phyloP scores from a whole-genome alignment of 1,284 basidiomycete species.

The Polyporus tsugae region DNA sequence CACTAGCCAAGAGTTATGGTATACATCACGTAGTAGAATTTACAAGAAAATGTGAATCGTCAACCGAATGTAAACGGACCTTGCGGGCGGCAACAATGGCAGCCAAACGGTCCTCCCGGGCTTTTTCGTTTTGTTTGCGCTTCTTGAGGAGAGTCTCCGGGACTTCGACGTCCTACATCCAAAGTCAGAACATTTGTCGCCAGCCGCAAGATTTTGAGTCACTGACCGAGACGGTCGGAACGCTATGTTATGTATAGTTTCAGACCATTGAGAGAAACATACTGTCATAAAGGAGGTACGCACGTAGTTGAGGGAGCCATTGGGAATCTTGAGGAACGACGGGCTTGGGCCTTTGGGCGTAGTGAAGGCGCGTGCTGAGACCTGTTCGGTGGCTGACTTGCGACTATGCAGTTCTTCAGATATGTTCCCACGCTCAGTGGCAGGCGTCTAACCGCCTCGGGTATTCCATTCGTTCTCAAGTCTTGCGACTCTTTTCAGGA shows the following conservation, averaged over 20 bases:
- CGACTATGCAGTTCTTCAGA: conserved; percentile 41
- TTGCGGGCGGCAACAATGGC: conserved; percentile 91
- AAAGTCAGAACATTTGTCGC: conserved; percentile 19
- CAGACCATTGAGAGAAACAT: conserved; percentile 8
- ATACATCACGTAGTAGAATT: conserved; percentile 77
- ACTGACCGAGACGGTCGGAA: conserved; percentile 77
- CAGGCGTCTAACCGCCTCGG: background rate
- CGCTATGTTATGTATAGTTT: conserved; percentile 46
- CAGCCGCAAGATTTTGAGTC: background rate
- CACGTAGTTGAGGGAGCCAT: conserved; percentile 48
- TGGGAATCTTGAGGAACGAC: conserved; percentile 45
- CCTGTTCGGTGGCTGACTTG: conserved; percentile 37
- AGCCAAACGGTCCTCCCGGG: conserved; percentile 92
- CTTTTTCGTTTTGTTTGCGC: conserved; percentile 98
- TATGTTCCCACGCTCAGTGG: conserved; percentile 36
- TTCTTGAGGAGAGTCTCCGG: conserved; percentile 99
- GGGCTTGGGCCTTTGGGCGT: conserved; percentile 37
- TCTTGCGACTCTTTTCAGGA: too few relatives aligned
- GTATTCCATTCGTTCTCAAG: too few relatives aligned
- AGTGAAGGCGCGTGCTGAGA: conserved; percentile 31
- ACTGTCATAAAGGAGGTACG: conserved; percentile 26
- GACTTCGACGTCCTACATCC: conserved; percentile 83
- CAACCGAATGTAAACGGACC: conserved; percentile 61
- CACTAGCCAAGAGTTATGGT: conserved; percentile 81
- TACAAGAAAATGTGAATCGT: conserved; percentile 12